Conservation (phyloP, 2,329 filamentous ascomycete species). For the Penicillium sp. region DNA sequence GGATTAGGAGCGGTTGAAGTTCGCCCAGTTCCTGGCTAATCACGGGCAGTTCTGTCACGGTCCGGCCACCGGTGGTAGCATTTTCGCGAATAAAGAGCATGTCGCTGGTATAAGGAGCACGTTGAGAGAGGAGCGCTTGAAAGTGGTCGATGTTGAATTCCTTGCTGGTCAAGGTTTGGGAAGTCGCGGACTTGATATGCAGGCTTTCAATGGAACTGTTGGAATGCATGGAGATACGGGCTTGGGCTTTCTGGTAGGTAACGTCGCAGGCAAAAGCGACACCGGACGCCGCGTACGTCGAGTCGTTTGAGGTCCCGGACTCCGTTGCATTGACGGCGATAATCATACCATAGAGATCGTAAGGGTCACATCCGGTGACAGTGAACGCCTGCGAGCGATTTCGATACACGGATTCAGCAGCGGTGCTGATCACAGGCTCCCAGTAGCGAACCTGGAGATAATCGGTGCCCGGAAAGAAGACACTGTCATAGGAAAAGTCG, state of each 20-base stretch:
- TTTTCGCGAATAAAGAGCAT: conserved; percentile 36
- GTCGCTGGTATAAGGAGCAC: conserved; percentile 38
- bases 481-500: conserved; percentile 34
- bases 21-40: conserved; percentile 37
- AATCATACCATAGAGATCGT: conserved; percentile 37
- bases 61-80: conserved; percentile 29
- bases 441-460: conserved; percentile 39
- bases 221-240: conserved; percentile 35
- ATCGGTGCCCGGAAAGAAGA: conserved; percentile 32
- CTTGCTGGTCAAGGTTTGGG: conserved; percentile 17
- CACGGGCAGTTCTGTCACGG: conserved; percentile 33
- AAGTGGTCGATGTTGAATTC: conserved; percentile 37
- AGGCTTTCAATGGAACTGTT: conserved; percentile 38
- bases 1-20: conserved; percentile 30
- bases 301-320: conserved; percentile 1
- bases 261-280: conserved; percentile 38
- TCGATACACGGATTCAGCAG: conserved; percentile 10
- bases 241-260: conserved; percentile 32
- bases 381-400: conserved; percentile 26
- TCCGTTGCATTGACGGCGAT: conserved; percentile 33
- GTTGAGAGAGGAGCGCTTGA: conserved; percentile 32
- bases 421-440: conserved; percentile 31
- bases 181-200: conserved; percentile 22
- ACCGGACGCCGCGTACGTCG: conserved; percentile 28
- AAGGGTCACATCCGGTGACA: conserved; percentile 30